Percentiles rank a stretch among this genome's conserved stretches.
Conservation (phyloP, 164 flowering plant species). For the Umbilicus rupestris region DNA sequence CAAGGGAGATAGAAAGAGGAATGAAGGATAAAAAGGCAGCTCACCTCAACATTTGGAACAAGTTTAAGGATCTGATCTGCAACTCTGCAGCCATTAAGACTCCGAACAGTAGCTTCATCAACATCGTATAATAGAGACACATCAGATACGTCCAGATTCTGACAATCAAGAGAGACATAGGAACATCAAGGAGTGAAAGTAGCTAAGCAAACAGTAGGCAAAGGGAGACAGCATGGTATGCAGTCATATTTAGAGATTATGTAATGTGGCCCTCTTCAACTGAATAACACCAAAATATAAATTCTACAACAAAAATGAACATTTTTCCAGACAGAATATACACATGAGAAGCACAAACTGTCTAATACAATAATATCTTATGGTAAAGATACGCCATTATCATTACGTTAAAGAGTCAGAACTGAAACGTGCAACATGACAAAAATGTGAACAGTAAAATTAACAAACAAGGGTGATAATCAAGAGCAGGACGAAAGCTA, state of each 20-base stretch:
- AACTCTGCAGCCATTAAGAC: constrained; percentile 70
- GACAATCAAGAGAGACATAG: constrained; percentile 10
- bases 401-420: too few relatives aligned
- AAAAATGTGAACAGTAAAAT: background rate
- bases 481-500: background rate
- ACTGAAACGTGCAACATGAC: background rate
- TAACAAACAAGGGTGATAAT: background rate
- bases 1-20: background rate
- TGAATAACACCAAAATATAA: too few relatives aligned
- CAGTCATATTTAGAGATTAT: too few relatives aligned
- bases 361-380: too few relatives aligned
- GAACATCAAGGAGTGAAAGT: background rate
- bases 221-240: background rate
- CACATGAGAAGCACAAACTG: too few relatives aligned
- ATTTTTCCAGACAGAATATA: too few relatives aligned
- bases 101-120: constrained; percentile 47
- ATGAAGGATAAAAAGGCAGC: background rate
- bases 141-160: constrained; percentile 58
- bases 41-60: constrained; percentile 62
- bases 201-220: background rate
- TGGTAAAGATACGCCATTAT: too few relatives aligned
- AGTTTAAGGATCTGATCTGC: constrained; percentile 74
- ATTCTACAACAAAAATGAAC: too few relatives aligned
- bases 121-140: constrained; percentile 34
- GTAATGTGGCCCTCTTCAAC: too few relatives aligned